Evolutionary conservation across 2,329 filamentous ascomycete genomes (phyloP).

Genomic region (Aspergillus sp.): DNA sequence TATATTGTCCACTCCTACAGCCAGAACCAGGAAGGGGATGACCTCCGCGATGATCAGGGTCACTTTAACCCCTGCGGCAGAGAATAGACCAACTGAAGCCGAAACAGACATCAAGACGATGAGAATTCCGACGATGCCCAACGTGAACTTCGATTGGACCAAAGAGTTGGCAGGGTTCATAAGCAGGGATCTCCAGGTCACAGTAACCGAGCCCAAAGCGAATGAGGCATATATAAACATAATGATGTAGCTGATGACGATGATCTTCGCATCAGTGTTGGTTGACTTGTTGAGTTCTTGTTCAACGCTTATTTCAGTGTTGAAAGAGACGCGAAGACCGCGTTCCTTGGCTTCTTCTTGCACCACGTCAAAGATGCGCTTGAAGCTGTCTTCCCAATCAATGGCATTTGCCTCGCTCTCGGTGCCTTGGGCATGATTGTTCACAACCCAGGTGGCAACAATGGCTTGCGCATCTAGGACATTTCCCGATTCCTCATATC

Average conservation of each 20-base stretch:
- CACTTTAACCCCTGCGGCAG: constrained; percentile 85
- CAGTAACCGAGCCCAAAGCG: constrained; percentile 82
- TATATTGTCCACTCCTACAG: constrained; percentile 97
- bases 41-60: constrained; percentile 98
- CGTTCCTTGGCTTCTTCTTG: constrained; percentile 75
- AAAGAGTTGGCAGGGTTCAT: constrained; percentile 79
- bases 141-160: constrained; percentile 93
- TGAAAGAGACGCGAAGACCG: constrained; percentile 88
- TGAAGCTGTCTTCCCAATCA: constrained; percentile 84
- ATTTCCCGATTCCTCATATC: constrained; percentile 64
- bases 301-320: constrained; percentile 90
- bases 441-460: constrained; percentile 92
- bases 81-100: constrained; percentile 92
- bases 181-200: constrained; percentile 73
- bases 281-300: constrained; percentile 97
- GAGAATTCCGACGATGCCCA: constrained; percentile 89
- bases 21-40: constrained; percentile 94
- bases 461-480: constrained; percentile 75
- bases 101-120: constrained; percentile 98
- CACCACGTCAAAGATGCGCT: constrained; percentile 69
- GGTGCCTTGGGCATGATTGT: constrained; percentile 76
- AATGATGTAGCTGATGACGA: constrained; percentile 93
- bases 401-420: constrained; percentile 70
- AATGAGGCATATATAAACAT: constrained; percentile 98
- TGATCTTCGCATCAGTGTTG: constrained; percentile 96